These are phyloP conservation scores for Gryganskiella cystojenkinii DNA, from an alignment of 192 early-diverging fungal species.

Conservation along the genomic window DNA sequence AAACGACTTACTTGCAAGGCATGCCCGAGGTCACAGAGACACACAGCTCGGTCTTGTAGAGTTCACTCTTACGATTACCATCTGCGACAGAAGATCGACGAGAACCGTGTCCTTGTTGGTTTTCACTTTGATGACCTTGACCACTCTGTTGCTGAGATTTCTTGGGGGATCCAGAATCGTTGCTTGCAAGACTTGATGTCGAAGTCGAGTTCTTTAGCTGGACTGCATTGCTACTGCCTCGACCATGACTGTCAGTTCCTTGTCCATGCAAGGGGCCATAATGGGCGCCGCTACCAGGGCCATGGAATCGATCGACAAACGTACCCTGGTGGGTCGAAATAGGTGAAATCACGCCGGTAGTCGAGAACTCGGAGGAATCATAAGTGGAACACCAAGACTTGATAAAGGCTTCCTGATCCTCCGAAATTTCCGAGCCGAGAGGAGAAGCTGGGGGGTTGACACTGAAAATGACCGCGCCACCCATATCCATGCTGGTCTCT, in stretches of 20 bases:
- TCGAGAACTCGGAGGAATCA: background rate
- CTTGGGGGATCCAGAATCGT: too few relatives aligned
- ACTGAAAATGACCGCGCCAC: slow-evolving; percentile 32
- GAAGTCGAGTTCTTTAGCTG: too few relatives aligned
- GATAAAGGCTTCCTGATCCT: slow-evolving; percentile 35
- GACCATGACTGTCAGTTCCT: too few relatives aligned
- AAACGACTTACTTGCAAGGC: slow-evolving; percentile 63
- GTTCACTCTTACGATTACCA: slow-evolving; percentile 18
- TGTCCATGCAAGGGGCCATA: too few relatives aligned
- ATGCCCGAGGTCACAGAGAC: slow-evolving; percentile 38
- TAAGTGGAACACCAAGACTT: slow-evolving; percentile 22
- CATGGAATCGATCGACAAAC: too few relatives aligned
- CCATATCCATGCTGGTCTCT: slow-evolving; percentile 28
- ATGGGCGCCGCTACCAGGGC: too few relatives aligned
- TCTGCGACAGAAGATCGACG: slow-evolving; percentile 23
- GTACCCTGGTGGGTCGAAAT: too few relatives aligned
- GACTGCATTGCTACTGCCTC: too few relatives aligned
- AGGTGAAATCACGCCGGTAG: background rate
- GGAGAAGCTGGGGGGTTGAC: slow-evolving; percentile 32
- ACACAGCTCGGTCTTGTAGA: slow-evolving; percentile 58
- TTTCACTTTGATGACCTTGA: too few relatives aligned
- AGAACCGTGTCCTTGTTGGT: background rate
- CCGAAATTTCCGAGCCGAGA: slow-evolving; percentile 17
- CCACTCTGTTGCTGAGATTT: too few relatives aligned
- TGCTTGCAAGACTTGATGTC: too few relatives aligned